Base-by-base conservation (phyloP, 2,329 filamentous ascomycete species). In the Venturia nashicola region DNA sequence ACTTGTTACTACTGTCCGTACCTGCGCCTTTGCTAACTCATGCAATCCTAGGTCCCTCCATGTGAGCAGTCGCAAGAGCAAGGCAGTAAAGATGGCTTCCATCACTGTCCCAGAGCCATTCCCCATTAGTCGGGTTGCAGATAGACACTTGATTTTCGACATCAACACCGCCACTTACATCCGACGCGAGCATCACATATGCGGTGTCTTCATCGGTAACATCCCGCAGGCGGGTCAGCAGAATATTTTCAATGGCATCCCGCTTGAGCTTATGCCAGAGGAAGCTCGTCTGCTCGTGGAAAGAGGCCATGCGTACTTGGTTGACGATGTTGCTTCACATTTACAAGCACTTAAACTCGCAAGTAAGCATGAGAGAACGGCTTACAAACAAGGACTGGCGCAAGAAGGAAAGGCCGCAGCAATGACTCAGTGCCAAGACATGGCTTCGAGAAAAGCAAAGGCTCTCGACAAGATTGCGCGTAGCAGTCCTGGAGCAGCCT, bases 201-300 rank as follows among this genome's bases (percentile, higher is more conserved):
- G 89, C 71, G 91, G 91, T 67, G 88, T 94, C 40, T 81, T 96
- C 64, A 86, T 90, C 65, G 94, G 94, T 65, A 92, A 90, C 8
- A 85, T 96, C 39, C 93, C 94, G 1, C 92, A 97, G 76, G 87
- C 91, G 65, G 91, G 92, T 6, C 93, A 95, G 69, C 94, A 99
- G 76, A 97, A 96, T 76, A 83, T 96, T 65, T 97, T 97, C 73
- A 83, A 93, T 65, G 90, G 92, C 57, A 78, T 97, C 61, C 94
- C 94, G 2, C 78, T 97, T 34, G 89, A 97, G 78, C 80, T 99
- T 55, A 90, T 94, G 79, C 87, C 90, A 1, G 94, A 97, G 76
- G 94, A 99, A 78, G 92, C 88, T 4, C 83, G 86, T 67, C 77
- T 94, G 63, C 82, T 99, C 36, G 86, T 96, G 65, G 87, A 91